These are phyloP conservation scores for Pleurotus djamor DNA, from an alignment of 768 basidiomycete species.

Conservation along the genomic window DNA sequence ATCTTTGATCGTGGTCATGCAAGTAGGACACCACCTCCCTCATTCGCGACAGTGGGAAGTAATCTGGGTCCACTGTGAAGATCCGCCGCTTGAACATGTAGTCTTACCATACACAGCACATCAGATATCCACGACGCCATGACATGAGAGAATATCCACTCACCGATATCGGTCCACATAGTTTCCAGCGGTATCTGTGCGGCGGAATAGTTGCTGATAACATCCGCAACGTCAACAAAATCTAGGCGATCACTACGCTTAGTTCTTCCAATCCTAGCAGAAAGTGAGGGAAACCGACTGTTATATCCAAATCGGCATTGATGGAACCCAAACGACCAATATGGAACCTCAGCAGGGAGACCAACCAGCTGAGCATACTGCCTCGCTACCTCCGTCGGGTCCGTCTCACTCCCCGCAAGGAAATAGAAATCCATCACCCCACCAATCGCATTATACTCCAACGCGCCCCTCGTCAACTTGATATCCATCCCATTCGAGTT, in stretches of 20 bases:
- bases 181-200: conserved; percentile 70
- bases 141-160: neutral
- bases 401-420: conserved; percentile 59
- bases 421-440: conserved; percentile 81
- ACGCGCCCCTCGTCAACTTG: conserved; percentile 51
- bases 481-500: conserved; percentile 80
- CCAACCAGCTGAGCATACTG: conserved; percentile 74
- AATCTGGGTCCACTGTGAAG: conserved; percentile 62
- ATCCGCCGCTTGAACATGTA: conserved; percentile 48
- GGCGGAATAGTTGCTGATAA: conserved; percentile 58
- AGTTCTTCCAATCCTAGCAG: neutral
- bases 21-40: conserved; percentile 63
- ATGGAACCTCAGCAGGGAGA: conserved; percentile 67
- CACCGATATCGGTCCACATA: conserved; percentile 80
- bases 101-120: conserved; percentile 33
- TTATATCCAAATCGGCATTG: conserved; percentile 73
- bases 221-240: conserved; percentile 58
- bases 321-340: conserved; percentile 73
- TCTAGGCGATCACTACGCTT: conserved; percentile 30
- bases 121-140: neutral
- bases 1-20: conserved; percentile 55
- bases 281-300: conserved; percentile 30
- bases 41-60: conserved; percentile 63
- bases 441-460: conserved; percentile 79
- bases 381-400: conserved; percentile 55